Percentiles rank a stretch among this genome's conserved stretches.
These are phyloP conservation scores for Dendrobium officinale DNA, from an alignment of 106 monocot genomes.

Conservation along the genomic window DNA sequence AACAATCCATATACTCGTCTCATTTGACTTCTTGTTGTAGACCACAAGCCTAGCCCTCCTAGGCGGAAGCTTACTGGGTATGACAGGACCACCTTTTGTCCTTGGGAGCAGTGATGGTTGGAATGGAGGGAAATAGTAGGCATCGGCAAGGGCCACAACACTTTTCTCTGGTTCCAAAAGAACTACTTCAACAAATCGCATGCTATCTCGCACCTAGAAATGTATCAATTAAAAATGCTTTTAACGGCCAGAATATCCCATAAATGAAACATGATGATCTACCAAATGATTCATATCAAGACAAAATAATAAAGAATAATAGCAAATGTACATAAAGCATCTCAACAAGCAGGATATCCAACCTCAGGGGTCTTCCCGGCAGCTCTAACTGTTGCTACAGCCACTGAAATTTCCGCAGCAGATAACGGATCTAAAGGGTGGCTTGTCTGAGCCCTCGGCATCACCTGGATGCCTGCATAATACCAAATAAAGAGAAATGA, in stretches of 20 bases:
- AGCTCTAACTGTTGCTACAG: slow-evolving; percentile 84
- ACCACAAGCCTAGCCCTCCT: slow-evolving; percentile 83
- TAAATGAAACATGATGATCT: neutral
- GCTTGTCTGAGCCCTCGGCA: slow-evolving; percentile 51
- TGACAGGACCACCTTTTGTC: slow-evolving; percentile 71
- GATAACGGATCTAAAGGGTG: slow-evolving; percentile 89
- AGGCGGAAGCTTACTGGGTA: slow-evolving; percentile 76
- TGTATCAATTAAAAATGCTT: neutral
- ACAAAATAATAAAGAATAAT: neutral
- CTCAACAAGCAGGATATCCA: neutral
- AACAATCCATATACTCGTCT: slow-evolving; percentile 82
- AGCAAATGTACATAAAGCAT: neutral
- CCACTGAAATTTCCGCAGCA: slow-evolving; percentile 89
- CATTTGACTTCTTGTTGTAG: slow-evolving; percentile 78
- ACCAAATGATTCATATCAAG: neutral
- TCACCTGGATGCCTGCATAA: slow-evolving; percentile 15
- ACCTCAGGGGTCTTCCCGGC: slow-evolving; percentile 91
- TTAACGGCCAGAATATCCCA: neutral
- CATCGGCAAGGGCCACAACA: slow-evolving; percentile 87
- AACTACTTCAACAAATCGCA: slow-evolving; percentile 88
- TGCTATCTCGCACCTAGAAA: slow-evolving; percentile 74
- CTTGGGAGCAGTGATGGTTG: slow-evolving; percentile 81
- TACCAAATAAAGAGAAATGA: neutral
- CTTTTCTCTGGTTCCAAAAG: slow-evolving; percentile 76
- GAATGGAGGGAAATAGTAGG: slow-evolving; percentile 91